phyloP scores from a whole-genome alignment of 176 grass and related monocot species.

The maize (Zea mays) region DNA sequence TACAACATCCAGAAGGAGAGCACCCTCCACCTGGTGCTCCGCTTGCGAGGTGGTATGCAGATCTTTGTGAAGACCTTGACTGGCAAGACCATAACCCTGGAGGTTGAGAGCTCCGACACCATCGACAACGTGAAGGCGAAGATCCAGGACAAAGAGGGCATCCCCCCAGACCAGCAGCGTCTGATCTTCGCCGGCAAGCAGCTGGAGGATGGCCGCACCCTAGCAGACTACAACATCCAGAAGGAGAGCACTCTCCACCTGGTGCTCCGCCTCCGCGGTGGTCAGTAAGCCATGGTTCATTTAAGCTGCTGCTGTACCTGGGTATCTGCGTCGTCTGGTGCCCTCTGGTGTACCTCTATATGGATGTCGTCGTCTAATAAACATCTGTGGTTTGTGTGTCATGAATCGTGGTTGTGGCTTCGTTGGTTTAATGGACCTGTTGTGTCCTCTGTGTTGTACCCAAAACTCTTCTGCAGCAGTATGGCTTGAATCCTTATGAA shows the following conservation, averaged over 20 bases:
- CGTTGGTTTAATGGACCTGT: not conserved
- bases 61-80: constrained; percentile 84
- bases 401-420: not conserved
- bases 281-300: constrained; percentile 25
- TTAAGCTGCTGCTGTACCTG: constrained; percentile 24
- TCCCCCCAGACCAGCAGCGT: constrained; percentile 61
- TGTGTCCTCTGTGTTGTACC: not conserved
- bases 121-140: constrained; percentile 67
- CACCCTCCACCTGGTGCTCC: constrained; percentile 54
- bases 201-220: constrained; percentile 68
- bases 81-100: constrained; percentile 69
- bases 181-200: constrained; percentile 65
- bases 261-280: constrained; percentile 57
- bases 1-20: constrained; percentile 79
- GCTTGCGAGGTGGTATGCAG: constrained; percentile 61
- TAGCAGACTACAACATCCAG: constrained; percentile 67
- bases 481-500: constrained; percentile 26
- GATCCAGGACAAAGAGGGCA: constrained; percentile 76
- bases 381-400: constrained; percentile 1
- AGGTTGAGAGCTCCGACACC: constrained; percentile 42
- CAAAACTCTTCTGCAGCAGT: constrained; percentile 10
- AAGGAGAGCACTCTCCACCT: constrained; percentile 69
- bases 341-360: not conserved
- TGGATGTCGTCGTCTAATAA: not conserved
- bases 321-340: not conserved